Evolutionary conservation across 164 flowering plant genomes (phyloP).

Genomic region (Warburgia ugandensis): DNA sequence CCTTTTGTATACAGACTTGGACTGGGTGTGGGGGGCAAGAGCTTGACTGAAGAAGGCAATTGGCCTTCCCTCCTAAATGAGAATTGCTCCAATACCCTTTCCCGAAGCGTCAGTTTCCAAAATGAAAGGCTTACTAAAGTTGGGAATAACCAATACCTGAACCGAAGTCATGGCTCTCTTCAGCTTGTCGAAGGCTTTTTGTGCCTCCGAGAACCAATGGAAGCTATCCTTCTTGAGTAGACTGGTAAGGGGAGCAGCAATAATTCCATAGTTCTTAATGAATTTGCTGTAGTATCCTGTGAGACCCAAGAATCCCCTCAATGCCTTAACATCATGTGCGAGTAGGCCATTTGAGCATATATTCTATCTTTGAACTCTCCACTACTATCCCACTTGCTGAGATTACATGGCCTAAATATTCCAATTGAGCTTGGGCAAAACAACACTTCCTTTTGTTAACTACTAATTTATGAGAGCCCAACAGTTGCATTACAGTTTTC

Average conservation of each 20-base stretch:
- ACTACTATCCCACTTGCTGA: neutral
- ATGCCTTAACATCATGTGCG: neutral
- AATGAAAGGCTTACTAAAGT: neutral
- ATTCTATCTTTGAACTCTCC: neutral
- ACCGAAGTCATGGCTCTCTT: neutral
- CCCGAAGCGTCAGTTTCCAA: conserved; percentile 1
- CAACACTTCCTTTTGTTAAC: neutral
- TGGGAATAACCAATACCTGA: neutral
- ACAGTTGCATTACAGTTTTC: neutral
- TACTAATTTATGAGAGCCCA: neutral
- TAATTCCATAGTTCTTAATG: neutral
- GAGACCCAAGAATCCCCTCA: conserved; percentile 3
- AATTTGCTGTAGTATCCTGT: conserved; percentile 8
- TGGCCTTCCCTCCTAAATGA: neutral
- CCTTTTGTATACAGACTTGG: conserved; percentile 1
- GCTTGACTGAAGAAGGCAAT: conserved; percentile 4
- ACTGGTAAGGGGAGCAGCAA: neutral
- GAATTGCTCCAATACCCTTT: conserved; percentile 1
- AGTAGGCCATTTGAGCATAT: neutral
- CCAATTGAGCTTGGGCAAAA: neutral
- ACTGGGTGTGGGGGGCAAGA: no score
- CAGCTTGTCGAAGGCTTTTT: neutral
- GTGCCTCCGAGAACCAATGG: neutral
- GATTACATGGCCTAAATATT: neutral
- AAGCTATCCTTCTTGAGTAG: conserved; percentile 3